A percentile compares a stretch with the other conserved stretches of the same genome.
These are phyloP conservation scores for Paecilomyces formosus DNA, from an alignment of 2,329 filamentous ascomycete genomes.

Conservation along the genomic window DNA sequence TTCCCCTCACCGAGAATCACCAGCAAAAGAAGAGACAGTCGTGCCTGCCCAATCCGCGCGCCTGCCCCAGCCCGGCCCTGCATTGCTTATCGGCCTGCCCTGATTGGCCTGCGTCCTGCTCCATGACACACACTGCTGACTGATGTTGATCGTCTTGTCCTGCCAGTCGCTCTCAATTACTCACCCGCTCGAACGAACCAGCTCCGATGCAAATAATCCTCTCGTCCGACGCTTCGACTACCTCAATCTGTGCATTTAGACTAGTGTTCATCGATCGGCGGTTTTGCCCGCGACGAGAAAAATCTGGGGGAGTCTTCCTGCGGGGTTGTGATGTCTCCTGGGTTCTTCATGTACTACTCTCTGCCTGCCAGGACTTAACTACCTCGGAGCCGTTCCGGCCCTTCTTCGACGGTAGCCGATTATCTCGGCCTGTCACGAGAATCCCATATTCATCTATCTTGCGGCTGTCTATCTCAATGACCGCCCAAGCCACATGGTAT, in stretches of 20 bases:
- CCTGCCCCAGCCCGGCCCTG: neutral
- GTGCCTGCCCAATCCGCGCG: neutral
- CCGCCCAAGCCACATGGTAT: no score
- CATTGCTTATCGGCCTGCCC: neutral
- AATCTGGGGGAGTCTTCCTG: neutral
- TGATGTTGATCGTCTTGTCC: conserved; percentile 7
- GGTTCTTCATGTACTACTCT: no score
- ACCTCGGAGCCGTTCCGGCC: neutral
- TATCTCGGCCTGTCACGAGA: neutral
- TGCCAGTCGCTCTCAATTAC: neutral
- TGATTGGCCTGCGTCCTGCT: conserved; percentile 1
- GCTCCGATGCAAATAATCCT: neutral
- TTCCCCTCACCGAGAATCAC: neutral
- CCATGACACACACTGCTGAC: conserved; percentile 28
- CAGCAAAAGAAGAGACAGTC: neutral
- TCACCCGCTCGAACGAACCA: neutral
- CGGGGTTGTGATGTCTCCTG: neutral
- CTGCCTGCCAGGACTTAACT: no score
- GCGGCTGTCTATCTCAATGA: no score
- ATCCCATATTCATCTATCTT: no score
- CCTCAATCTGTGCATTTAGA: no score
- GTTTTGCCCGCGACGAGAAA: neutral
- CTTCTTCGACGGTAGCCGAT: neutral
- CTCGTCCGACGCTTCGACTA: no score
- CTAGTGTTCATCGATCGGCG: neutral